phyloP scores from a whole-genome alignment of 2,329 filamentous ascomycete species.

The Chrysosphaeria jannelii region DNA sequence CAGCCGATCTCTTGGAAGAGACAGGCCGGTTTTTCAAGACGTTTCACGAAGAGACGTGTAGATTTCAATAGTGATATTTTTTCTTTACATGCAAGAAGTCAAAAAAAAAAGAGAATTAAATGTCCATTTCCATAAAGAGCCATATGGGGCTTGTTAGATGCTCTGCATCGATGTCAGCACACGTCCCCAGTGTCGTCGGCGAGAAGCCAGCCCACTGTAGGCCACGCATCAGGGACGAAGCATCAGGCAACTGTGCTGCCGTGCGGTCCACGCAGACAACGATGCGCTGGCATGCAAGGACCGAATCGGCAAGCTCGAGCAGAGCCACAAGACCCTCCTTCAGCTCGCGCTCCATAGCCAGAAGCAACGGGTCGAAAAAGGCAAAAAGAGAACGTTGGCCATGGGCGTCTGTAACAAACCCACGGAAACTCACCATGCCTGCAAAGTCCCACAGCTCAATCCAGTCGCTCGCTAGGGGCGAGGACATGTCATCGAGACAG shows the following conservation, averaged over 20 bases:
- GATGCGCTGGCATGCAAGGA: constrained; percentile 47
- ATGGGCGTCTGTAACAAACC: constrained; percentile 34
- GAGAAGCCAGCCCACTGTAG: constrained; percentile 86
- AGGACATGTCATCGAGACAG: too few species aligned
- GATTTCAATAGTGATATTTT: too few species aligned
- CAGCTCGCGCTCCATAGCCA: constrained; percentile 32
- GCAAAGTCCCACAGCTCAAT: constrained; percentile 66
- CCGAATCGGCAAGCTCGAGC: constrained; percentile 57
- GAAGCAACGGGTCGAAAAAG: constrained; percentile 48
- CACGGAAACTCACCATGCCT: constrained; percentile 57
- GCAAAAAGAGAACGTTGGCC: constrained; percentile 34
- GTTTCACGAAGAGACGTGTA: too few species aligned
- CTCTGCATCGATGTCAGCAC: constrained; percentile 21
- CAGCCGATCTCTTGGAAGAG: too few species aligned
- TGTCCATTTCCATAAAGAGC: constrained; percentile 72
- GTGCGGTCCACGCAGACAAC: constrained; percentile 52
- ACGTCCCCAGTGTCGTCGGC: constrained; percentile 49
- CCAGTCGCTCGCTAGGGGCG: constrained; percentile 15
- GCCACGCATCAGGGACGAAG: constrained; percentile 42
- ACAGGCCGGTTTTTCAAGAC: too few species aligned
- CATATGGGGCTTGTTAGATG: constrained; percentile 36
- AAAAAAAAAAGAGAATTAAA: constrained; percentile 17
- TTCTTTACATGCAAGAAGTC: too few species aligned
- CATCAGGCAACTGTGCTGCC: constrained; percentile 17
- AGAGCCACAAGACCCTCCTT: constrained; percentile 82